Base-by-base conservation (phyloP, 345 rosid genomes). In the Moricandia arvensis region DNA sequence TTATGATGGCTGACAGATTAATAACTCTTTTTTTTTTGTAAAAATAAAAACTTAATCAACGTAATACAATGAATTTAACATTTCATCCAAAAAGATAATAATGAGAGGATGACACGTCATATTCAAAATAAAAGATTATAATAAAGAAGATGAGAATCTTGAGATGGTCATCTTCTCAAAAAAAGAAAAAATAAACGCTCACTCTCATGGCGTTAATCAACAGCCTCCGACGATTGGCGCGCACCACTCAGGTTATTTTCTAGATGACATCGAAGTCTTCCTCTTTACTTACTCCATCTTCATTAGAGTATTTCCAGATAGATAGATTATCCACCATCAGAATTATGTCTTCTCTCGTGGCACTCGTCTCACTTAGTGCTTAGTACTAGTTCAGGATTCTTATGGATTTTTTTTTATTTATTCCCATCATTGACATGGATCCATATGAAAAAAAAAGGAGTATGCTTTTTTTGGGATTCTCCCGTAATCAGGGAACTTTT, bases 211-310 rank as follows among this genome's bases (percentile, higher is more conserved):
- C 69, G 3, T 11, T 71, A 7, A 59, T 71, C 54, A 75, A 75
- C 33, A 51, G 64, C 30, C 77, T 80, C 70, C 76, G 79, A 0
- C 83, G 83, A 51, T 51, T 72, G 45, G 54, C 83, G 0, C 83
- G 69, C 16, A 51, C 43, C 64, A 58, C 80, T 71, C 77, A 80
- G 83, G 82, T 21, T 21, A 21, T 21, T 21, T 21, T 21, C 24
- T 21, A 21, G 24, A 21, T 21, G 2, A 21, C 24, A 21, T 21
- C 24, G 24, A 21, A 21, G 24, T 21, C 24, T 21, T 21, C 24
- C 24, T 21, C 24, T 21, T 21, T 21, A 21, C 24, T 21, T 2
- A 21, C 24, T 21, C 24, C 24, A 21, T 21, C 24, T 21, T 21
- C 24, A 21, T 21, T 21, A 21, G 24, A 21, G 24, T 21, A 21